Conservation (phyloP, 257 asterid species). For the Mitragyna speciosa region DNA sequence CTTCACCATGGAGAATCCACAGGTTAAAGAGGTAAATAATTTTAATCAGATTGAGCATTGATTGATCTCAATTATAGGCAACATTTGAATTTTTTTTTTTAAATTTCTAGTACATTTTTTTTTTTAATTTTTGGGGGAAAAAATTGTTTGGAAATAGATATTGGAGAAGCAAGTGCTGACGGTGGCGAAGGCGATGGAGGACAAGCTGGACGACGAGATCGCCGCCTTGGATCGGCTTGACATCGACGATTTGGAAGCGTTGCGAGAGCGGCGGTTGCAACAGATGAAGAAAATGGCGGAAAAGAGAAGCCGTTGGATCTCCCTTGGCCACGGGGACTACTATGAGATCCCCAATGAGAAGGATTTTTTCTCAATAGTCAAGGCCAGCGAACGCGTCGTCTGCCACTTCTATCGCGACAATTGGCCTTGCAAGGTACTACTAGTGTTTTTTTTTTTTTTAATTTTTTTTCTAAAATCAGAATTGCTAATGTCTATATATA, state of each 20-base stretch:
- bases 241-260: slow-evolving; percentile 71
- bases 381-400: slow-evolving; percentile 96
- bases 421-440: slow-evolving; percentile 99
- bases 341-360: slow-evolving; percentile 86
- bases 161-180: slow-evolving; percentile 87
- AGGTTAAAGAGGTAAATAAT: slow-evolving; percentile 56
- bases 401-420: slow-evolving; percentile 98
- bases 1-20: slow-evolving; percentile 47
- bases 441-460: not conserved
- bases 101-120: not conserved
- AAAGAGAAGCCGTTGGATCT: slow-evolving; percentile 84
- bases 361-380: slow-evolving; percentile 82
- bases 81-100: too few relatives aligned
- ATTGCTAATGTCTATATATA: too few relatives aligned
- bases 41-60: not conserved
- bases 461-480: too few relatives aligned
- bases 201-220: slow-evolving; percentile 90
- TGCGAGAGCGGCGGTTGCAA: slow-evolving; percentile 88
- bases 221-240: slow-evolving; percentile 80
- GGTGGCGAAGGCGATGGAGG: slow-evolving; percentile 94
- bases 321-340: slow-evolving; percentile 94
- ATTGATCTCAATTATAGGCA: not conserved
- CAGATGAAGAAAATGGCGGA: slow-evolving; percentile 99
- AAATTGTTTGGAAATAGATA: slow-evolving; percentile 42
- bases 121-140: not conserved